Conservation (phyloP, 768 basidiomycete species). For the Agrocybe chaxingu region DNA sequence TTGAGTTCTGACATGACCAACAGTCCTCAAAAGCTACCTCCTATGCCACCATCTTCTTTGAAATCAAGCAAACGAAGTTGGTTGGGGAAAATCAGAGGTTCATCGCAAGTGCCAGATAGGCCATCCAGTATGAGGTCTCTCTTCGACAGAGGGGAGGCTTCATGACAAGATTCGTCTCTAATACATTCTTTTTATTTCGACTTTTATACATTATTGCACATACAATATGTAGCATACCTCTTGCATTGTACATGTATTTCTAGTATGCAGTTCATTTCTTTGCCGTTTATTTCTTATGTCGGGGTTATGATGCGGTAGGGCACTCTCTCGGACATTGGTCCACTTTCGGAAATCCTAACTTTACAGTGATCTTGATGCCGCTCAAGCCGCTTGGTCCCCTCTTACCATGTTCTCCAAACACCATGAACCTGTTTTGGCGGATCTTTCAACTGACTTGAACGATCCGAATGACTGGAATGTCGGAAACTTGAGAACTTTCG, state of each 20-base stretch:
- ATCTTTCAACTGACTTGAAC: conserved; percentile 55
- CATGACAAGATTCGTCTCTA: conserved; percentile 5
- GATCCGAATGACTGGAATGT: conserved; percentile 59
- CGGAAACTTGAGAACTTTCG: conserved; percentile 43
- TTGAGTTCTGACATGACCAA: conserved; percentile 63
- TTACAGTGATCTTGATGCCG: conserved; percentile 2
- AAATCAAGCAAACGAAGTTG: conserved; percentile 59
- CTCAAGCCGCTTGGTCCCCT: neutral
- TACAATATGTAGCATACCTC: neutral
- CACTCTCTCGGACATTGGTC: neutral
- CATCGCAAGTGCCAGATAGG: conserved; percentile 22
- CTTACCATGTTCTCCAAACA: conserved; percentile 40
- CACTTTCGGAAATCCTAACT: neutral
- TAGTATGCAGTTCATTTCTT: neutral
- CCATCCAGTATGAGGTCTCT: conserved; percentile 11
- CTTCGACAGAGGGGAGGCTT: conserved; percentile 17
- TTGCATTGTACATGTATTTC: neutral
- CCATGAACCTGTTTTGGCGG: conserved; percentile 32
- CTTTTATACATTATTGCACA: neutral
- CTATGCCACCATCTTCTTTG: conserved; percentile 25
- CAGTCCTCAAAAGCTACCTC: conserved; percentile 42
- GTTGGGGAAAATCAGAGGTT: conserved; percentile 67
- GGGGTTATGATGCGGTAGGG: no score
- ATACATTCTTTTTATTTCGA: neutral
- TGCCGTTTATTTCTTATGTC: neutral